phyloP scores from a whole-genome alignment of 768 basidiomycete species.

The Mycena galopus region DNA sequence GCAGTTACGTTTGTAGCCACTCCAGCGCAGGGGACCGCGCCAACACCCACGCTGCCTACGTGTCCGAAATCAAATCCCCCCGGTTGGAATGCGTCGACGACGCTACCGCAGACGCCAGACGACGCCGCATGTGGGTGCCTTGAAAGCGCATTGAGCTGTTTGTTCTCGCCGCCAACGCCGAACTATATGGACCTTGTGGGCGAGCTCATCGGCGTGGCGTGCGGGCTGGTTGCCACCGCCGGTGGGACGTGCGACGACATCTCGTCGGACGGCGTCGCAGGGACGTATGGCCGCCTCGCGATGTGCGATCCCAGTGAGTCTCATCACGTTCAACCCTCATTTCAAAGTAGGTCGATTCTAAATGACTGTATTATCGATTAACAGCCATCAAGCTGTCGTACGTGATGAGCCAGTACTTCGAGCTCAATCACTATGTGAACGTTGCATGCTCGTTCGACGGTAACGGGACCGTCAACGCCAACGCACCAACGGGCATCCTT shows the following conservation, averaged over 20 bases:
- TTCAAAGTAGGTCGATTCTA: not conserved
- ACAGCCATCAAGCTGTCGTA: conserved; percentile 32
- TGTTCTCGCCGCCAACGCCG: conserved; percentile 73
- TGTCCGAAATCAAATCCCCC: conserved; percentile 72
- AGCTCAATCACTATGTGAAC: conserved; percentile 7
- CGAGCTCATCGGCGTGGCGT: conserved; percentile 74
- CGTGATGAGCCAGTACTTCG: conserved; percentile 33
- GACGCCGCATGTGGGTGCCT: conserved; percentile 84
- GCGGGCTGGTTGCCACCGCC: conserved; percentile 75
- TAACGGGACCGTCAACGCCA: conserved; percentile 34
- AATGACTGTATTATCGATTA: not conserved
- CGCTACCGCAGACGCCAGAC: conserved; percentile 90
- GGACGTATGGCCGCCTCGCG: conserved; percentile 82
- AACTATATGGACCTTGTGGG: conserved; percentile 76
- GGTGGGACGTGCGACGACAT: conserved; percentile 79
- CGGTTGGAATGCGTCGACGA: conserved; percentile 73
- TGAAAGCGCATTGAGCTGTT: conserved; percentile 76
- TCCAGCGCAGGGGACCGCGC: conserved; percentile 57
- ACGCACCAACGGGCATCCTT: not conserved
- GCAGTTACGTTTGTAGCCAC: conserved; percentile 63
- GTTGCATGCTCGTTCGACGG: conserved; percentile 30
- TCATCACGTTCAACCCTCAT: not conserved
- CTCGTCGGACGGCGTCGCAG: conserved; percentile 77
- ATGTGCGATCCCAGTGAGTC: conserved; percentile 83
- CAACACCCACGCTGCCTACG: conserved; percentile 65